Base-by-base conservation (phyloP, 306 rosid species). In the Vigna unguiculata region DNA sequence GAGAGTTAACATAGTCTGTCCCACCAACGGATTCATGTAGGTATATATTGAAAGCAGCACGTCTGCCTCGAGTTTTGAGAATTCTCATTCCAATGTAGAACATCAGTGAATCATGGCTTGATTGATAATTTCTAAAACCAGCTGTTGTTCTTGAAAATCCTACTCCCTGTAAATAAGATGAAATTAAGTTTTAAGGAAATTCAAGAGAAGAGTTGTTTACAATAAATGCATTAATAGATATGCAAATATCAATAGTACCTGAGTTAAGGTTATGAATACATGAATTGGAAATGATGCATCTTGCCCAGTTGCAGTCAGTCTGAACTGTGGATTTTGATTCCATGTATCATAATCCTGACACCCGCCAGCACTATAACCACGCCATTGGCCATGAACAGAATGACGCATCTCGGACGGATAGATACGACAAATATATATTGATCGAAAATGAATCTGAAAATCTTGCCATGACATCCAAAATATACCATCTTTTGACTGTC, bases 401-500 rank as follows among this genome's bases (percentile, higher is more conserved):
- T 91, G 90, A 54, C 98, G 96, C 99, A 96, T 96, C 88, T 96
- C 99, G 0, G 85, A 87, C 11, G 99, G 99, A 82, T 96, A 96
- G 81, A 95, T 60, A 25, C 99, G 98, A 54, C 99, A 96, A 72
- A 96, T 93, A 86, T 96, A 92, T 79, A 96, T 96, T 32, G 99
- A 96, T 65, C 99, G 91, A 67, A 96, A 96, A 85, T 96, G 99
- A 85, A 96, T 89, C 86, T 96, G 99, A 80, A 96, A 96, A 84
- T 96, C 99, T 88, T 96, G 99, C 99, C 99, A 96, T 47, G 99
- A 96, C 99, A 96, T 92, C 99, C 99, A 96, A 84, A 96, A 96
- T 83, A 96, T 96, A 70, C 99, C 98, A 79, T 96, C 97, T 79
- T 86, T 92, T 46, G 99, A 92, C 99, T 96, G 93, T 79, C 48